These are phyloP conservation scores for Sugiyamaella floridensis DNA, from an alignment of 805 yeast species.

Conservation along the genomic window DNA sequence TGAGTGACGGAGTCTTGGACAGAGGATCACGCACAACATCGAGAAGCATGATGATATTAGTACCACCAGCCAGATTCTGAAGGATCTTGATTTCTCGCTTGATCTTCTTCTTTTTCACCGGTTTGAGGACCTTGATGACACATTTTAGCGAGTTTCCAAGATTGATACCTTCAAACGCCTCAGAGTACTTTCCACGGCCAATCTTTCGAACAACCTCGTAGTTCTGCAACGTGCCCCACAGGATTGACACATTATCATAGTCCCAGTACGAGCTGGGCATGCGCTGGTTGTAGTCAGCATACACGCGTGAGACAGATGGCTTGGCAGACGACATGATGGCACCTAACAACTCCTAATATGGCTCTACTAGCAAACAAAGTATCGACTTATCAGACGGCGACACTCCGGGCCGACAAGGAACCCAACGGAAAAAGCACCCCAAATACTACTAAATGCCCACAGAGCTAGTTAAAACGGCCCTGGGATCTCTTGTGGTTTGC, in stretches of 20 bases:
- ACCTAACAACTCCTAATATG: neutral
- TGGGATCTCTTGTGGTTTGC: neutral
- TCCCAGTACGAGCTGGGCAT: constrained; percentile 79
- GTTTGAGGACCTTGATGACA: constrained; percentile 85
- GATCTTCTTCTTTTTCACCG: constrained; percentile 87
- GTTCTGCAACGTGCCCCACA: constrained; percentile 53
- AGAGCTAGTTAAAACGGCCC: neutral
- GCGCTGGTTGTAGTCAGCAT: constrained; percentile 63
- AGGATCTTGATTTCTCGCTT: constrained; percentile 83
- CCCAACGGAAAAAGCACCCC: too few relatives aligned
- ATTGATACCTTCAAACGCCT: constrained; percentile 82
- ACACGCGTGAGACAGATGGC: constrained; percentile 50
- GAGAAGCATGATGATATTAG: constrained; percentile 66
- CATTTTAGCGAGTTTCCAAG: constrained; percentile 55
- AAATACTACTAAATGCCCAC: neutral
- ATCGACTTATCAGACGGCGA: too few relatives aligned
- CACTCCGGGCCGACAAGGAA: too few relatives aligned
- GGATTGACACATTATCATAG: constrained; percentile 29
- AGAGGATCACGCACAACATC: constrained; percentile 79
- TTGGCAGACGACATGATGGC: constrained; percentile 4
- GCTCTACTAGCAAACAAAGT: neutral
- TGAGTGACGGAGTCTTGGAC: constrained; percentile 74
- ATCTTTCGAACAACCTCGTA: constrained; percentile 78
- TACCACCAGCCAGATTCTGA: constrained; percentile 78
- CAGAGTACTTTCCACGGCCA: constrained; percentile 94